Conservation (phyloP, 2,329 filamentous ascomycete species). For the Botryotinia narcissicola region DNA sequence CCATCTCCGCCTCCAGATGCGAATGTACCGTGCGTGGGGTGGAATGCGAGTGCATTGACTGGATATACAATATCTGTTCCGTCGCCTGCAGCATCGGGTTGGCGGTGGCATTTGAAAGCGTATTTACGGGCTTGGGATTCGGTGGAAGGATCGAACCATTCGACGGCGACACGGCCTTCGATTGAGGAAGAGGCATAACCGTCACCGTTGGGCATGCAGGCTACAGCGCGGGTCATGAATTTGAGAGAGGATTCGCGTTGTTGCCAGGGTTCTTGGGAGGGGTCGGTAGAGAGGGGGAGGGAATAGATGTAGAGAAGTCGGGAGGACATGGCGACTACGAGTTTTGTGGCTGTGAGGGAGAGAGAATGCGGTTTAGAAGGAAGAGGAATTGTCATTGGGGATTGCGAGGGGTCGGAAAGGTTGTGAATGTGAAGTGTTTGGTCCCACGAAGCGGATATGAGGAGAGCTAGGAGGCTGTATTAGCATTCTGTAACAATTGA, state of each 20-base stretch:
- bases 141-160: slow-evolving; percentile 91
- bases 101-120: slow-evolving; percentile 97
- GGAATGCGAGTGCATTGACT: slow-evolving; percentile 68
- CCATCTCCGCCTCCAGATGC: slow-evolving; percentile 72
- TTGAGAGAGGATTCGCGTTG: slow-evolving; percentile 90
- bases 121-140: slow-evolving; percentile 92
- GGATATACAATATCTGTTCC: slow-evolving; percentile 67
- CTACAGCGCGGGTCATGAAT: slow-evolving; percentile 89
- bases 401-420: slow-evolving; percentile 49
- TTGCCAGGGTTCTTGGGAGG: slow-evolving; percentile 78
- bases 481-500: slow-evolving; percentile 17
- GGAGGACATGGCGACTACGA: slow-evolving; percentile 93
- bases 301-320: slow-evolving; percentile 96
- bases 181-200: slow-evolving; percentile 92
- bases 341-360: slow-evolving; percentile 71
- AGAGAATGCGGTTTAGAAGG: slow-evolving; percentile 89
- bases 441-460: slow-evolving; percentile 94
- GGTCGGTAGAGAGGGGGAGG: slow-evolving; percentile 62
- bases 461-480: slow-evolving; percentile 50
- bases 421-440: slow-evolving; percentile 83
- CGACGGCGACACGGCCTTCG: slow-evolving; percentile 91
- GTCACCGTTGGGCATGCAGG: slow-evolving; percentile 94
- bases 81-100: slow-evolving; percentile 60
- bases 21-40: slow-evolving; percentile 63
- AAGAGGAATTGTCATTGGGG: slow-evolving; percentile 65